A percentile compares a stretch with the other conserved stretches of the same genome.
phyloP scores from a whole-genome alignment of 2,329 filamentous ascomycete species.

The Cordyceps javanica region DNA sequence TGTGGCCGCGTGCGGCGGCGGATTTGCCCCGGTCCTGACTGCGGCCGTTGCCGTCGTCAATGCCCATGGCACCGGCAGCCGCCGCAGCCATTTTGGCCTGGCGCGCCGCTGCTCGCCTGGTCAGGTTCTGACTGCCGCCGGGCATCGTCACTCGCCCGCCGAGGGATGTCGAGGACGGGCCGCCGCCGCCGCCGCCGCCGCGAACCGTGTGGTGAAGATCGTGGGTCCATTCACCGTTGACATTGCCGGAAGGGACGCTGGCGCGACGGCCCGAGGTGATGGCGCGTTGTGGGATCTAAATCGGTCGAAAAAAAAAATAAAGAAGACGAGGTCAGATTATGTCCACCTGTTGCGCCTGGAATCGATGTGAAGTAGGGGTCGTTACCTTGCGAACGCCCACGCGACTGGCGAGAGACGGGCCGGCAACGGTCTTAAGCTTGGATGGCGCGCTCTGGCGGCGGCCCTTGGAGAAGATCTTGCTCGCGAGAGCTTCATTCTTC shows the following conservation, averaged over 20 bases:
- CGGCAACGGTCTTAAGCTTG: conserved; percentile 37
- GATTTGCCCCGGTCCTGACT: conserved; percentile 17
- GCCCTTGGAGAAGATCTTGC: conserved; percentile 61
- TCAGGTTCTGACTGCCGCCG: conserved; percentile 26
- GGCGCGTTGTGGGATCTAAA: conserved; percentile 18
- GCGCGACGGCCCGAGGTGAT: conserved; percentile 23
- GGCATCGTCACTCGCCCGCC: conserved; percentile 41
- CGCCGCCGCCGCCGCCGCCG: conserved; percentile 19
- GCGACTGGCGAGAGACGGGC: conserved; percentile 61
- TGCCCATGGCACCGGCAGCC: conserved; percentile 32
- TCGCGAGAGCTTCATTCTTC: conserved; percentile 65
- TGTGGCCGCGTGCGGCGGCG: conserved; percentile 18
- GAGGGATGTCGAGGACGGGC: conserved; percentile 31
- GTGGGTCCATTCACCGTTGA: conserved; percentile 66
- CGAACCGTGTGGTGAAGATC: conserved; percentile 53
- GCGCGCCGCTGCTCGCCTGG: conserved; percentile 23
- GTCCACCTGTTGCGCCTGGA: no score
- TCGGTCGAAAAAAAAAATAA: neutral
- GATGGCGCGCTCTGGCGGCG: conserved; percentile 52
- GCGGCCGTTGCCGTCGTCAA: conserved; percentile 19
- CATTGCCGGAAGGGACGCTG: conserved; percentile 42
- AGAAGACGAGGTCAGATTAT: neutral
- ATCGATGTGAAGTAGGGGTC: neutral
- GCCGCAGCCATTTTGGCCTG: conserved; percentile 39
- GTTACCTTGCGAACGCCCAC: conserved; percentile 68